A percentile compares a stretch with the other conserved stretches of the same genome.
These are phyloP conservation scores for Xylaria venustula DNA, from an alignment of 495 filamentous ascomycete species.

Conservation along the genomic window DNA sequence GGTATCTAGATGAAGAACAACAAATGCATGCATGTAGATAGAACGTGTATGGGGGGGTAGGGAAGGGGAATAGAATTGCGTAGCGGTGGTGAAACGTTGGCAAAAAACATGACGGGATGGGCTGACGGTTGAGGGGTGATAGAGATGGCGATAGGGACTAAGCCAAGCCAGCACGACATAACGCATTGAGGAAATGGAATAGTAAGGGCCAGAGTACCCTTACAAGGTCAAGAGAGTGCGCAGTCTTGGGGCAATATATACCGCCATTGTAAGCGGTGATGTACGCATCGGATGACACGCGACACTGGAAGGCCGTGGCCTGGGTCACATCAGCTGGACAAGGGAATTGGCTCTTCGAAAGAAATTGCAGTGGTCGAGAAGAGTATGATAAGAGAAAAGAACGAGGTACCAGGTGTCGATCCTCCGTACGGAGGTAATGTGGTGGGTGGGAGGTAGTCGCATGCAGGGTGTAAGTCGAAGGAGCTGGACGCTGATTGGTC, in stretches of 20 bases:
- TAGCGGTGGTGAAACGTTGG: too few species aligned
- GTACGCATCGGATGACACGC: background rate
- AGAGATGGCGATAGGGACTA: background rate
- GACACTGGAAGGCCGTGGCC: background rate
- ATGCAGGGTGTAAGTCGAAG: constrained; percentile 13
- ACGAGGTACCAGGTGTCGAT: background rate
- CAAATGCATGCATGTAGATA: background rate
- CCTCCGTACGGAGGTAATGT: background rate
- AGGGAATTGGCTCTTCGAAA: background rate
- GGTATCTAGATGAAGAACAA: background rate
- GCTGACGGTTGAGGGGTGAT: background rate
- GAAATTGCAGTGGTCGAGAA: background rate
- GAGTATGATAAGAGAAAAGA: background rate
- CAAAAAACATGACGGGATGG: too few species aligned
- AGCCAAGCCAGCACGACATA: background rate
- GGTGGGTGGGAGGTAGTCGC: constrained; percentile 9
- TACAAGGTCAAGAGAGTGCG: too few species aligned
- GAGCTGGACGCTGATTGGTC: constrained; percentile 14
- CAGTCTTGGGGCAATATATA: background rate
- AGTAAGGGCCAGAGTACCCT: background rate
- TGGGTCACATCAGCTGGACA: background rate
- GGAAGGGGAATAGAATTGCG: too few species aligned
- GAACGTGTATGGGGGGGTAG: background rate
- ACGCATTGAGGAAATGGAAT: background rate
- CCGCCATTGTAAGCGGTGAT: background rate